phyloP scores from a whole-genome alignment of 2,329 filamentous ascomycete genomes.

The Tolypocladium tropicale region DNA sequence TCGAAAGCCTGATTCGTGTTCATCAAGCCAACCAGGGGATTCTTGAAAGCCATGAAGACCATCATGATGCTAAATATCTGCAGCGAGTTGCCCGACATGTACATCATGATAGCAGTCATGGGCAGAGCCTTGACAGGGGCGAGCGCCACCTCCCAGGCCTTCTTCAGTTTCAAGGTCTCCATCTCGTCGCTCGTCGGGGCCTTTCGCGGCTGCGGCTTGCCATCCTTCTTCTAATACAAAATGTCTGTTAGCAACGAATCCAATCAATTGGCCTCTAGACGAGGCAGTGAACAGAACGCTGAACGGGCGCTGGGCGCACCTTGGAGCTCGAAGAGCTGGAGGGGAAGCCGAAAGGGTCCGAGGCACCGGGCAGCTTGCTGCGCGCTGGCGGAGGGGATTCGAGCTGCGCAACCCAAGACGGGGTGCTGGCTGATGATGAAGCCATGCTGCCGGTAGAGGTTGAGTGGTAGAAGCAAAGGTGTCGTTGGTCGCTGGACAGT shows the following conservation, averaged over 20 bases:
- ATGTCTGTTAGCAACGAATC: not conserved
- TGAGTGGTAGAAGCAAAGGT: not conserved
- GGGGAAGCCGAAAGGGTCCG: conserved; percentile 80
- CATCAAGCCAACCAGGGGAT: conserved; percentile 75
- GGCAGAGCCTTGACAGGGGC: conserved; percentile 88
- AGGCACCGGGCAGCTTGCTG: conserved; percentile 56
- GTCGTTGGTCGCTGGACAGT: not conserved
- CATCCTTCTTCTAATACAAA: conserved; percentile 41
- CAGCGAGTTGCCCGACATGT: conserved; percentile 97
- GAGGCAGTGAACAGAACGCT: not conserved
- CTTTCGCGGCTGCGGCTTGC: conserved; percentile 45
- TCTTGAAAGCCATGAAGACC: conserved; percentile 99
- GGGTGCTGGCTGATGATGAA: conserved; percentile 31
- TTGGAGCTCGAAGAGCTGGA: conserved; percentile 46
- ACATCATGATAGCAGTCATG: conserved; percentile 99
- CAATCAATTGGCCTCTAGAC: not conserved
- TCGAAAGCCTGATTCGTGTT: conserved; percentile 81
- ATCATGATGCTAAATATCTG: conserved; percentile 99
- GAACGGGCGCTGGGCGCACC: conserved; percentile 24
- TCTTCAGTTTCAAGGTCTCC: conserved; percentile 94
- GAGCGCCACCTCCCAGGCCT: conserved; percentile 95
- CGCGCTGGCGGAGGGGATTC: conserved; percentile 57
- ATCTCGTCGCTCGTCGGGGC: conserved; percentile 73
- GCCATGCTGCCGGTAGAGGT: conserved; percentile 9
- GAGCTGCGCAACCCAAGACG: conserved; percentile 77